Evolutionary conservation across 352 stramenopile genomes (phyloP), one percentile per base, ranked within the genome.

Genomic region (Globisporangium splendens): DNA sequence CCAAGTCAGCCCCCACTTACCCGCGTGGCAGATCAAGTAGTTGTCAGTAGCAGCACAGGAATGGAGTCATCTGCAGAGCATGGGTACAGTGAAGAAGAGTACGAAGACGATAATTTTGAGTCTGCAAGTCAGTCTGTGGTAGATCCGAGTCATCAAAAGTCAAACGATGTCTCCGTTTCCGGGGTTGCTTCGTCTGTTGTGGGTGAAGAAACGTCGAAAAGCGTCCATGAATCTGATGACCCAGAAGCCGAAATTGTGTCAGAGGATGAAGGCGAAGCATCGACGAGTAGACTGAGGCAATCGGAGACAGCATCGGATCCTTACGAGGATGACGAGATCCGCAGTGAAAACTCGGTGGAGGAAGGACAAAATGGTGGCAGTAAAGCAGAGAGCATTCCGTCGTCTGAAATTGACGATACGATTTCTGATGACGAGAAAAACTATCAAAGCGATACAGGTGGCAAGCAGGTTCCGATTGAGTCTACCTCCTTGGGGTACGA

Each of bases 71-170:
- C 18, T 12, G 46, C 46, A 48, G 53, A 67, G 0, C 58, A 68
- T 20, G 69, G 67, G 3, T 64, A 73, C 12, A 68, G 62, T 54
- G 63, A 70, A 6, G 64, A 69, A 41, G 66, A 70, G 1, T 65
- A 73, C 41, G 68, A 60, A 20, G 69, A 77, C 24, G 75, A 87
- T 3, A 64, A 57, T 11, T 86, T 86, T 43, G 74, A 85, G 39
- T 46, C 60, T 1, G 62, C 69, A 41, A 77, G 66, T 39, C 61
- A 70, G 35, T 17, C 63, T n/a, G 38, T 51, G 8, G 20, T 50
- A 7, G 46, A 50, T 38, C 7, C 31, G 63, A 8, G 22, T 28
- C 6, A 49, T 5, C 24, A 31, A 2, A 12, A 18, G 10, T 33
- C 35, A 20, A 57, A 7, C 4, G 18, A 42, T 12, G 44, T 15